Evolutionary conservation across 1,284 basidiomycete species (phyloP), one percentile per base, ranked within the genome.

Genomic region (Apiotrichum montevideense): DNA sequence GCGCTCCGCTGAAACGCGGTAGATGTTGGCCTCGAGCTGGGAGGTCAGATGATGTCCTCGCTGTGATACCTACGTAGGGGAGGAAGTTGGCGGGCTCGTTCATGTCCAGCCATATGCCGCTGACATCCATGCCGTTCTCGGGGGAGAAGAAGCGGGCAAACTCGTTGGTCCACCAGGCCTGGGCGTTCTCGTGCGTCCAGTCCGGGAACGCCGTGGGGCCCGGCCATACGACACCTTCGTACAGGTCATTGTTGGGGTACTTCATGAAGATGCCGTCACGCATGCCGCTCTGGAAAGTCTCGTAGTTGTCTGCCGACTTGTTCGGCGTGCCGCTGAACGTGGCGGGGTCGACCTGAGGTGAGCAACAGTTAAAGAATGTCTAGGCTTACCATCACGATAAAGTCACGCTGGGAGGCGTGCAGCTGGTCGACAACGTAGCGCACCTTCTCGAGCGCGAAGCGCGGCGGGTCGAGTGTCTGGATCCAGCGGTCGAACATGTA

Each of bases 221-320:
- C 41, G 86, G 85, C 85, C 85, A 87, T 10, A 87, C 86, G 0
- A 85, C 75, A 7, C 85, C 84, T 29, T 85, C 73, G 67, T 79
- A 81, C n/a, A 79, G 71, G 50, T 81, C 83, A 13, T 83, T 84
- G 65, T 86, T 83, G 4, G 76, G 74, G 35, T 80, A 76, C 66
- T 85, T 85, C 44, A 87, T 66, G 79, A 81, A 87, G n/a, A 87
- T 69, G 59, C 83, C 82, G 11, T 77, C 68, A 8, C 73, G 70
- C 1, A 79, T 75, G 10, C 86, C 86, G 29, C 80, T 78, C 55
- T 84, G 78, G 64, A 80, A 85, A 0, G 85, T 71, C 2, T 72
- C 78, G 59, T 87, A 86, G 35, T 69, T 77, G 46, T 79, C 71
- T 15, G 59, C 60, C 0, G 63, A 54, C 13, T 35, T 34, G 54